Evolutionary conservation across 2,329 filamentous ascomycete genomes (phyloP), one percentile per base, ranked within the genome.

Genomic region (Curvularia lunata): DNA sequence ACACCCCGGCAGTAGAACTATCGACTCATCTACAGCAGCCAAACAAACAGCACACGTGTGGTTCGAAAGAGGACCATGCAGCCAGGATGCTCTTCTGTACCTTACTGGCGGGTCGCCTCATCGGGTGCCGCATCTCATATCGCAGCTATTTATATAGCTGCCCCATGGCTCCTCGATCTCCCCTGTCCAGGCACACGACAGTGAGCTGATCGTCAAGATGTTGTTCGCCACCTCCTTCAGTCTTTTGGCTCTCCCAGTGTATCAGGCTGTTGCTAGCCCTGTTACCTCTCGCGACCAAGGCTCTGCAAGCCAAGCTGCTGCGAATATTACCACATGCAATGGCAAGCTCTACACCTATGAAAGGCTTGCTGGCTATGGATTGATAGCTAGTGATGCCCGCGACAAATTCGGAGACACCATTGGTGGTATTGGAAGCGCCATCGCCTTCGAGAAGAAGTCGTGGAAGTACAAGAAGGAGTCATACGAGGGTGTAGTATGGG

Each of bases 361-460:
- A 51, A 81, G 84, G 56, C 83, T 92, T 9, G 87, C 85, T 4
- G 89, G 89, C 9, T 91, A 87, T 68, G 89, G 89, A 5, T 83
- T 80, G 54, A 75, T 91, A 3, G 76, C 83, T 0, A 80, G 81
- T 30, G 81, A 87, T 66, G 82, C 83, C 2, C 78, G 82, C 30
- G 89, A 91, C 76, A 87, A 88, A 69, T 88, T 84, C 64, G 87
- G 87, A 28, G 89, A 91, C 69, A 91, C 88, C 0, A 78, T 91
- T 28, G 87, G 86, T 37, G 86, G 87, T 1, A 80, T 89, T 50
- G 89, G 89, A 8, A 88, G 85, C 56, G 82, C 86, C 12, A 84
- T 89, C 65, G 84, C 86, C n/a, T 76, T 91, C 28, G 85, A 88
- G 54, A 78, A 79, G 57, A 77, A 74, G 32, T 82, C 83, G 8